Conservation (phyloP, 2,329 filamentous ascomycete species). For the Microsporum ferrugineum region DNA sequence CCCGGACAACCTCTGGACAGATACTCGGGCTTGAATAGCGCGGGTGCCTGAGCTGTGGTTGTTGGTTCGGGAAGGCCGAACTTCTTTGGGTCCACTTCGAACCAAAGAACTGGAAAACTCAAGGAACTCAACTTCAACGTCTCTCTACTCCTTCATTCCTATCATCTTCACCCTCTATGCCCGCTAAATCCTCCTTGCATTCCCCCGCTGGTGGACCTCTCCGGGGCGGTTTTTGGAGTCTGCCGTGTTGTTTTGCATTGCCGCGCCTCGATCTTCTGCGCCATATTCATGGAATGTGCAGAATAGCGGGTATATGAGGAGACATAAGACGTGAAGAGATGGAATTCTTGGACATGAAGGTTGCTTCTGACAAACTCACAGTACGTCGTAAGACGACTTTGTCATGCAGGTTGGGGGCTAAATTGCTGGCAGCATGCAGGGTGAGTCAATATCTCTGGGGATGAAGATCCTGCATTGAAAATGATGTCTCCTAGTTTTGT, state of each 20-base stretch:
- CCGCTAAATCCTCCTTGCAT: not conserved
- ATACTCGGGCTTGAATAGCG: too few relatives aligned
- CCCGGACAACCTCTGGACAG: too few relatives aligned
- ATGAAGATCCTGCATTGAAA: not conserved
- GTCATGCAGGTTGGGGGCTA: not conserved
- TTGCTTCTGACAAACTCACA: not conserved
- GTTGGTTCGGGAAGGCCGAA: not conserved
- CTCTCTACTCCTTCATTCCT: not conserved
- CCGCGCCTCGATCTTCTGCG: not conserved
- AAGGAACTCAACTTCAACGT: not conserved
- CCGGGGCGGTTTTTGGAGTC: too few relatives aligned
- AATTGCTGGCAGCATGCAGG: not conserved
- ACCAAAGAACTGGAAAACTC: slow-evolving; percentile 2
- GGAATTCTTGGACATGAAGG: not conserved
- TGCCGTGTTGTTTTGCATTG: not conserved
- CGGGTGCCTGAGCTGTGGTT: not conserved
- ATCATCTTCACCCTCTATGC: not conserved
- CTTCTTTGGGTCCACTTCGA: not conserved
- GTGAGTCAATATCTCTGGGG: not conserved
- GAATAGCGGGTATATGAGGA: not conserved
- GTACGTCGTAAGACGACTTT: not conserved
- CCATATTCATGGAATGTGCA: not conserved
- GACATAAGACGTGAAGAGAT: not conserved
- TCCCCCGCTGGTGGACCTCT: not conserved
- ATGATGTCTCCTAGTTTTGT: not conserved